Evolutionary conservation across 2,329 filamentous ascomycete genomes (phyloP), one percentile per base, ranked within the genome.

Genomic region (Diaporthe eres): DNA sequence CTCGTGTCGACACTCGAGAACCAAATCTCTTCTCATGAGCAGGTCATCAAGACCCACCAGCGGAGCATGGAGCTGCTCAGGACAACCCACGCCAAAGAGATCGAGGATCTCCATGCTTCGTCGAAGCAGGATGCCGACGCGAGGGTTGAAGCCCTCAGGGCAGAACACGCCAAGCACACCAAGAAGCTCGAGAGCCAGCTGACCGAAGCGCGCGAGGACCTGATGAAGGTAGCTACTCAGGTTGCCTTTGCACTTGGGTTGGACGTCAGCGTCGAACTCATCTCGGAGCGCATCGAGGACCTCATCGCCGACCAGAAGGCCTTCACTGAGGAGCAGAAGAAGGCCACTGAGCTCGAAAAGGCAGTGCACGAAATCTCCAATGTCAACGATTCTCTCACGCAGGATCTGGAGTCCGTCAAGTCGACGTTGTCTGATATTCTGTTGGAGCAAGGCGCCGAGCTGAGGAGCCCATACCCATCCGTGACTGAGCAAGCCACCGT

Each of bases 221-320:
- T 95, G 58, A 88, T 89, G 80, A 92, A 90, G 80, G 87, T 94
- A 58, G 91, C 93, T 25, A 88, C 88, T 3, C 90, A 92, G 79
- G 90, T 95, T 71, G 86, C 92, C 74, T 86, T 88, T 82, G 87
- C 92, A 58, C 83, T 92, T 77, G 86, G 92, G 19, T 81, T 94
- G 19, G 89, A 94, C 31, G 90, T 92, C 60, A 92, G 91, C 80
- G 87, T 93, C n/a, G 91, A 93, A 75, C 91, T 92, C 83, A 86
- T 96, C 25, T 88, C 90, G 6, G 89, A 92, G 75, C 88, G 90
- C 71, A 92, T 93, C 77, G 85, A 88, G 12, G 85, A 89, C 39
- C 85, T 94, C 34, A 83, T 90, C 57, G 86, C 87, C 1, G 87
- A 91, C 76, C 90, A 94, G 80, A 89, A 91, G 79, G 88, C 91